These are phyloP conservation scores for Neofusicoccum sp. DNA, from an alignment of 2,329 filamentous ascomycete species.

Conservation along the genomic window DNA sequence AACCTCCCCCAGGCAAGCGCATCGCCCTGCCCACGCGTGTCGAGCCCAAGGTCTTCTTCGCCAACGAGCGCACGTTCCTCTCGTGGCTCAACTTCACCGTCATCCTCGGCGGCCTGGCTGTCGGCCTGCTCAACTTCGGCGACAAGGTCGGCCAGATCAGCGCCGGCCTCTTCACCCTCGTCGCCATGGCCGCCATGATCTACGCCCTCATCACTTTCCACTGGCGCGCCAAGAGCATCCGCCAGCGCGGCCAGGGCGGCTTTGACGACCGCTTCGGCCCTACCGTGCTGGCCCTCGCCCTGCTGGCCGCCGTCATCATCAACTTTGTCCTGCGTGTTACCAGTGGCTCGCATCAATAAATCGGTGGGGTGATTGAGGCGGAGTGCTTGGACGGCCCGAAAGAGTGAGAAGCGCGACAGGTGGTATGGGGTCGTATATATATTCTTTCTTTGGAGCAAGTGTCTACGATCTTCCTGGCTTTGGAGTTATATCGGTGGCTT, in stretches of 20 bases:
- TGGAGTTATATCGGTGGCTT: not conserved
- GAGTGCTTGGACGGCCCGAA: not conserved
- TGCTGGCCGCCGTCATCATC: slow-evolving; percentile 86
- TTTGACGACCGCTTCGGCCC: slow-evolving; percentile 97
- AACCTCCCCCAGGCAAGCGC: slow-evolving; percentile 71
- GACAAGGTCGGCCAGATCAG: slow-evolving; percentile 92
- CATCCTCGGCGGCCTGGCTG: slow-evolving; percentile 91
- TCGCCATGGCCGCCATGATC: slow-evolving; percentile 92
- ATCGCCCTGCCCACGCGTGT: slow-evolving; percentile 97
- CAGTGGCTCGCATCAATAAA: not conserved
- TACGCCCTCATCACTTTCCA: slow-evolving; percentile 96
- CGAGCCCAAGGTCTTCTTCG: slow-evolving; percentile 99
- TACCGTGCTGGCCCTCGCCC: slow-evolving; percentile 80
- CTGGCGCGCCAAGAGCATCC: slow-evolving; percentile 91
- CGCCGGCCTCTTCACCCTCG: slow-evolving; percentile 87
- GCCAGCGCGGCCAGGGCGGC: slow-evolving; percentile 85
- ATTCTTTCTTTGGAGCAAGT: not conserved
- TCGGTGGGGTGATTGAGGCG: not conserved
- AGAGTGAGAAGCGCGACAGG: not conserved
- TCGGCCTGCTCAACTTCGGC: slow-evolving; percentile 97
- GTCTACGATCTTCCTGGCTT: not conserved
- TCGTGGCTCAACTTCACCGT: slow-evolving; percentile 99
- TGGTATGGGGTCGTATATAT: not conserved
- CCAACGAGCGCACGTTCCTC: slow-evolving; percentile 98
- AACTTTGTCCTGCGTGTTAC: slow-evolving; percentile 73